Evolutionary conservation across 305 asterid genomes (phyloP), one percentile per base, ranked within the genome.

Genomic region (Solanum aculeatissimum): DNA sequence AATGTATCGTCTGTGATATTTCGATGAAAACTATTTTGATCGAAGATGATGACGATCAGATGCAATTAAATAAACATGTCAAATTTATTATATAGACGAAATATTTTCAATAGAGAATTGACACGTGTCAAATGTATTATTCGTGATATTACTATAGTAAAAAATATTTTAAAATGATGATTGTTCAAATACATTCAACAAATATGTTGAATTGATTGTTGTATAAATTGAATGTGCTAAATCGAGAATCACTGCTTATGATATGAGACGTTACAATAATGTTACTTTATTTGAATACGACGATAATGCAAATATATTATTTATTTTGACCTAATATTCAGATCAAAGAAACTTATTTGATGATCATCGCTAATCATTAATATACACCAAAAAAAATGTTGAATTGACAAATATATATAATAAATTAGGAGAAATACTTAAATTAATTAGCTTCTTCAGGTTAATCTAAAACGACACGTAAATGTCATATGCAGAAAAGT

Each of bases 121-220:
- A 42, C 55, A n/a, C 2, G 0, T 12, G 13, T 21, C 4, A 13
- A 42, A 23, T 42, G 6, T 0, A 7, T 9, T 25, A 71, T 0
- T 0, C 3, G 3, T 42, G 19, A 1, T 42, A 4, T n/a, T 4
- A 0, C 0, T 0, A 2, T 71, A 71, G 1, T 9, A 1, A 9
- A 0, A 40, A 9, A 10, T 58, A 11, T 21, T 60, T 60, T 9
- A 35, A 35, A 35, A 27, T 9, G 1, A 60, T 11, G 18, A 11
- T 21, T 16, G 9, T 60, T 60, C 18, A 11, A 0, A 4, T 21
- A 21, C 1, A 21, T 58, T 58, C 16, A 58, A 58, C 23, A 11
- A 58, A 58, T 23, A 60, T 23, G 8, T 23, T 1, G 45, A 40
- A 40, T 40, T 40, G 0, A 40, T 40, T 40, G 3, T 7, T 60